Evolutionary conservation across 2,329 filamentous ascomycete species (phyloP), one percentile per base, ranked within the genome.

Genomic region (Laburnicola sp.): DNA sequence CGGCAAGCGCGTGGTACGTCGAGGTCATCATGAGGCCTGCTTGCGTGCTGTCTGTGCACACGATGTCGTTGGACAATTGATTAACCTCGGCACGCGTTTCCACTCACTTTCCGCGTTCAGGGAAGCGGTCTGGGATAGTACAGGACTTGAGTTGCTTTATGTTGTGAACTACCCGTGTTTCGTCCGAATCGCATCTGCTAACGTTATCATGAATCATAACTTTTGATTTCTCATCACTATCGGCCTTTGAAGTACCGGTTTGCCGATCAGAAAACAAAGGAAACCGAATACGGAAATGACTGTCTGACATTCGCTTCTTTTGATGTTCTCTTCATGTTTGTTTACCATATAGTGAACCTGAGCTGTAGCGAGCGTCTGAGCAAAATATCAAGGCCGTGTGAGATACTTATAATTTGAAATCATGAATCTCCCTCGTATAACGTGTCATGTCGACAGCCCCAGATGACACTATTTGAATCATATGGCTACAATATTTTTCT

Each of bases 41-140:
- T 67, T 63, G 63, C 64, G 64, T 67, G 63, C 59, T 66, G 58
- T 58, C 58, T 57, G 53, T 54, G 57, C 56, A 36, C 38, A 16
- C 8, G 7, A 25, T 50, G 48, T 64, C 6, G 10, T 30, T 30
- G 28, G 28, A 30, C 28, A 30, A 30, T 30, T 30, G 28, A 5
- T 30, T 30, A n/a, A n/a, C n/a, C n/a, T n/a, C n/a, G n/a, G n/a
- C n/a, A n/a, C n/a, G n/a, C n/a, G n/a, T n/a, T n/a, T n/a, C n/a
- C n/a, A n/a, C n/a, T n/a, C n/a, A n/a, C n/a, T n/a, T n/a, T n/a
- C n/a, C n/a, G n/a, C n/a, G n/a, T n/a, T n/a, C n/a, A n/a, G n/a
- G n/a, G n/a, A n/a, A n/a, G n/a, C n/a, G n/a, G n/a, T n/a, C n/a
- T n/a, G n/a, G n/a, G n/a, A n/a, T n/a, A n/a, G n/a, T 30, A 6